A percentile compares a stretch with the other conserved stretches of the same genome.
Conservation (phyloP, 2,329 filamentous ascomycete genomes). For the Hansfordia pulvinata region DNA sequence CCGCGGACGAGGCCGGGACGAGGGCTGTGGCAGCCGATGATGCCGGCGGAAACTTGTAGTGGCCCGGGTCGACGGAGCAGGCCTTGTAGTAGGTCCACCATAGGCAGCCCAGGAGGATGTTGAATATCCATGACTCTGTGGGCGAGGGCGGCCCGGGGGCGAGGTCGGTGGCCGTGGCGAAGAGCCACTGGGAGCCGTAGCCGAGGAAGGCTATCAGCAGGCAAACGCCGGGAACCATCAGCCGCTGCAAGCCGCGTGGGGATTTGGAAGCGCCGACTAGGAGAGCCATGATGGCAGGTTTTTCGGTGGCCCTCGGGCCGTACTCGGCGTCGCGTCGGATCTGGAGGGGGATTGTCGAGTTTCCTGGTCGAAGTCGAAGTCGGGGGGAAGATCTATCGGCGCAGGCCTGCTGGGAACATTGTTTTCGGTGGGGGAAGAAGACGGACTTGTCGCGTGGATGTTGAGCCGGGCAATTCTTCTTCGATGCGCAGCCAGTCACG, state of each 20-base stretch:
- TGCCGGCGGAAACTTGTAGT: conserved; percentile 30
- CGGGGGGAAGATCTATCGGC: too few species aligned
- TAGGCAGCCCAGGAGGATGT: conserved; percentile 47
- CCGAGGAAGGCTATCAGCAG: conserved; percentile 54
- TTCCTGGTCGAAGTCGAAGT: too few species aligned
- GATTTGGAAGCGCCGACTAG: conserved; percentile 15
- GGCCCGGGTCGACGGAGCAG: conserved; percentile 43
- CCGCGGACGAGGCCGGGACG: too few species aligned
- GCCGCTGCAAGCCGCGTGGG: conserved; percentile 25
- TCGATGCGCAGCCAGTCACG: too few species aligned
- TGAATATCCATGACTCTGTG: conserved; percentile 49
- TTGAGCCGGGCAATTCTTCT: too few species aligned
- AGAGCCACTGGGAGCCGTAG: conserved; percentile 60
- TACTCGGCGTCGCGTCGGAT: too few species aligned
- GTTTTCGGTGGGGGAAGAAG: too few species aligned
- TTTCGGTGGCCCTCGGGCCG: too few species aligned
- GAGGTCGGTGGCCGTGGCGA: conserved; percentile 43
- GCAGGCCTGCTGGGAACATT: too few species aligned
- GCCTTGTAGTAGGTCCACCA: conserved; percentile 57
- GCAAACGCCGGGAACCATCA: conserved; percentile 58
- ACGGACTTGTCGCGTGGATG: too few species aligned
- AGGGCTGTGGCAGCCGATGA: too few species aligned
- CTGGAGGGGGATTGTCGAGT: too few species aligned
- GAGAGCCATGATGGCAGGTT: conserved; percentile 20
- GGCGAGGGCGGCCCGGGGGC: conserved; percentile 44